Base-by-base conservation (phyloP, 2,329 filamentous ascomycete genomes). In the Emergomyces orientalis region DNA sequence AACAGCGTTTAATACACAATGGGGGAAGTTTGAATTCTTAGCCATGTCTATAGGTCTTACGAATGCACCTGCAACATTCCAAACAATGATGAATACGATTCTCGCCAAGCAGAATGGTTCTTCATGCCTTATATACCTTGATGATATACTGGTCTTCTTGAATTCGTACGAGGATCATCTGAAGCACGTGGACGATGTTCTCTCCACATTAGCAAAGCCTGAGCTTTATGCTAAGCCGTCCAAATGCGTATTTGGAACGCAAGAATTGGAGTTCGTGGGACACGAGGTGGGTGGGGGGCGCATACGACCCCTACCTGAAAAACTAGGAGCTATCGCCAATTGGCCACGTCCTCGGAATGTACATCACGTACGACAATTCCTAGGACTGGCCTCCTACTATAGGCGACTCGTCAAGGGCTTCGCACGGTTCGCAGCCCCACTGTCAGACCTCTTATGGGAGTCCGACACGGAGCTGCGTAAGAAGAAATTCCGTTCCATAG, bases 401-500 rank as follows among this genome's bases (percentile, higher is more conserved):
- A 1, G 39, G 8, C 9, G 39, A 22, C 56, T 34, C 39, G 37
- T 61, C 6, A 57, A 37, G 14, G 37, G 25, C 7, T 56, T 61
- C 7, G 11, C n/a, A 27, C 8, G 6, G 2, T 1, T 62, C 5
- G 8, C 52, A 19, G 60, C 60, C 4, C 41, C 22, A 7, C 22
- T 62, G 14, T 62, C 43, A 45, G 45, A 62, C 19, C 32, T 62
- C 8, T 34, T 62, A 11, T 59, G 59, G n/a, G 34, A 57, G 13
- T 4, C 13, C 3, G 14, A 47, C 43, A 8, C 3, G 30, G 22
- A 57, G 14, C 14, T 62, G 14, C 6, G 34, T 0, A 62, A 58
- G 37, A 57, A 62, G 32, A 58, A 47, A 19, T 43, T 47, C 14
- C 9, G 17, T 17, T 55, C 25, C 3, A 59, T 59, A 2, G 22